Base-by-base conservation (phyloP, 768 basidiomycete species). In the Calvatia gigantea region DNA sequence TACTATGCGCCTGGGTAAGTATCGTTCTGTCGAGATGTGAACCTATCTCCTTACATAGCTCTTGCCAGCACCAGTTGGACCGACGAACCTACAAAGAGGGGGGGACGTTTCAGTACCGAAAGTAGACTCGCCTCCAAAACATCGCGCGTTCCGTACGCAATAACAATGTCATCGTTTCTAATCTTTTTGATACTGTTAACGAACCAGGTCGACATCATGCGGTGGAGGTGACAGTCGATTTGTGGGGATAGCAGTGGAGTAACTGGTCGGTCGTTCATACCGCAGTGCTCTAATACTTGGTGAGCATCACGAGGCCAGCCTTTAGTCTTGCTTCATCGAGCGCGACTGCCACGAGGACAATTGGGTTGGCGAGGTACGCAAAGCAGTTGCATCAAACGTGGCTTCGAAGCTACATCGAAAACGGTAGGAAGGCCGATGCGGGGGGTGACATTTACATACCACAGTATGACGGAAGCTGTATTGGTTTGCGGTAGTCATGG, bases 131-230 rank as follows among this genome's bases (percentile, higher is more conserved):
- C n/a, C n/a, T n/a, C n/a, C 21, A 28, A 27, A 28, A 17, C 6
- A n/a, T 31, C 25, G 28, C 15, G 23, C 6, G 19, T n/a, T 51
- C 7, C 52, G 4, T 45, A 54, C 43, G 41, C 52, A 11, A 54
- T 45, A n/a, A 54, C 45, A 33, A 54, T 54, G 25, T 54, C 52
- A 19, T 54, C 52, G 5, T 37, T 44, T 37, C 52, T 45, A 23
- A 54, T 21, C 27, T 35, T 54, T 25, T 54, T 54, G 25, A 54
- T 54, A 1, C 52, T 43, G 17, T 45, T 43, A 15, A 54, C 52
- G 23, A 54, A 54, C 52, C 52, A 54, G 7, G 52, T 54, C 21
- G 43, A 54, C 52, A 54, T 54, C 17, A 33, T 31, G 3, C 4
- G 32, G 11, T 21, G 33, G 12, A 33, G 31, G n/a, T 32, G 19